Evolutionary conservation across 2,329 filamentous ascomycete species (phyloP).

Genomic region (Xylaria hypoxylon): DNA sequence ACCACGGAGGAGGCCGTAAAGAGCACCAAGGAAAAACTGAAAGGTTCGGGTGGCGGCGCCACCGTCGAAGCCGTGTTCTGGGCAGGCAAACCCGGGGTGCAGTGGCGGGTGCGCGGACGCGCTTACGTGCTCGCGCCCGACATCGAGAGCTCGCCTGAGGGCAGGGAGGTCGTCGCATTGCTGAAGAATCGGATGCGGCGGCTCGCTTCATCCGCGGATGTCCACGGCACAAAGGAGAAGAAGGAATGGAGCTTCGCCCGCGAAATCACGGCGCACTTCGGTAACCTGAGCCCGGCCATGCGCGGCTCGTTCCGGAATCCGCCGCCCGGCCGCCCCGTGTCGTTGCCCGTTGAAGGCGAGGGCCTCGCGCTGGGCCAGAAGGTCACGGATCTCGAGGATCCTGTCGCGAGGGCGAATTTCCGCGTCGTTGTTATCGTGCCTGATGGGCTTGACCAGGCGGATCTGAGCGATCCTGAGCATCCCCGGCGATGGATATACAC

Average conservation of each 20-base stretch:
- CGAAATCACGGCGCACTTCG: slow-evolving; percentile 89
- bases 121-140: slow-evolving; percentile 81
- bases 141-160: slow-evolving; percentile 62
- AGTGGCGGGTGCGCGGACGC: slow-evolving; percentile 86
- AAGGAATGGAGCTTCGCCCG: slow-evolving; percentile 79
- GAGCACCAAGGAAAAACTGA: slow-evolving; percentile 55
- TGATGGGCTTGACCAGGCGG: slow-evolving; percentile 79
- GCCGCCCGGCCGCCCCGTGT: slow-evolving; percentile 71
- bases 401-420: slow-evolving; percentile 78
- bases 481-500: slow-evolving; percentile 75
- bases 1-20: slow-evolving; percentile 49
- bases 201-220: not conserved
- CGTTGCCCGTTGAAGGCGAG: slow-evolving; percentile 58
- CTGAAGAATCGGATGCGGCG: slow-evolving; percentile 72
- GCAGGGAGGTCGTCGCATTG: slow-evolving; percentile 68
- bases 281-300: slow-evolving; percentile 85
- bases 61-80: slow-evolving; percentile 79
- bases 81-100: slow-evolving; percentile 75
- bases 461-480: slow-evolving; percentile 74
- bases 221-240: slow-evolving; percentile 50
- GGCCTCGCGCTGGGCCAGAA: slow-evolving; percentile 67
- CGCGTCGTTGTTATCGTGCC: slow-evolving; percentile 85
- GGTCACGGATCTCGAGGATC: slow-evolving; percentile 77
- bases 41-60: slow-evolving; percentile 71
- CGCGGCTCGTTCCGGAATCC: slow-evolving; percentile 81